Base-by-base conservation (phyloP, 768 basidiomycete species). In the Suillus variegatus region DNA sequence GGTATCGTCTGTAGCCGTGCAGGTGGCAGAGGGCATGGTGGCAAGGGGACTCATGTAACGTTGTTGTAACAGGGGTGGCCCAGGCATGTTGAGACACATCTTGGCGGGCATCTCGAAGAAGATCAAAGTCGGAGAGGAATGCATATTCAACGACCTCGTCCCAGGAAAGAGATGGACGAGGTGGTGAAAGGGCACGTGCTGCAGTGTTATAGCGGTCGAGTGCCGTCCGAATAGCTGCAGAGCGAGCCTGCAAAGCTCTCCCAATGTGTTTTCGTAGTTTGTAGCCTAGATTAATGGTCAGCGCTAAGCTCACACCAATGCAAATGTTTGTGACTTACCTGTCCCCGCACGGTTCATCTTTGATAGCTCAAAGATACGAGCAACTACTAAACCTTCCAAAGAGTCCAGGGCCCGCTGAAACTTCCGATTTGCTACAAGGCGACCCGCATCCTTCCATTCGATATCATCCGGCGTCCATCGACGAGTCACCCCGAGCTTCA, bases 111-210 rank as follows among this genome's bases (percentile, higher is more conserved):
- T 68, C 61, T 5, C 58, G 63, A 8, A 74, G 68, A 12, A 70
- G 62, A 8, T 67, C 64, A 28, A 72, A 72, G 41, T 72, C 67
- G 1, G 68, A 55, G n/a, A 40, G 46, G 25, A 16, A 71, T 3
- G 60, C 65, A 6, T 56, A 65, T 16, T 76, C 64, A 1, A 75
- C 64, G 0, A 78, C 72, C 9, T 66, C 62, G 0, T 74, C 67
- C 70, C 71, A 74, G 3, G 62, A 38, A 3, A 66, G 40, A 2
- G 49, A 32, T 32, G 32, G 32, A 32, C 4, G 32, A 32, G 32
- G 32, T 6, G 22, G 49, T 1, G 4, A 14, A 6, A 25, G 49
- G 6, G 49, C 49, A 0, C 20, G 3, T 67, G 75, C 20, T 10
- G 60, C 49, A 25, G 22, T 6, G 7, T 49, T 49, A 6, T 49